Base-by-base conservation (phyloP, 2,329 filamentous ascomycete genomes). In the Fusarium graminum region DNA sequence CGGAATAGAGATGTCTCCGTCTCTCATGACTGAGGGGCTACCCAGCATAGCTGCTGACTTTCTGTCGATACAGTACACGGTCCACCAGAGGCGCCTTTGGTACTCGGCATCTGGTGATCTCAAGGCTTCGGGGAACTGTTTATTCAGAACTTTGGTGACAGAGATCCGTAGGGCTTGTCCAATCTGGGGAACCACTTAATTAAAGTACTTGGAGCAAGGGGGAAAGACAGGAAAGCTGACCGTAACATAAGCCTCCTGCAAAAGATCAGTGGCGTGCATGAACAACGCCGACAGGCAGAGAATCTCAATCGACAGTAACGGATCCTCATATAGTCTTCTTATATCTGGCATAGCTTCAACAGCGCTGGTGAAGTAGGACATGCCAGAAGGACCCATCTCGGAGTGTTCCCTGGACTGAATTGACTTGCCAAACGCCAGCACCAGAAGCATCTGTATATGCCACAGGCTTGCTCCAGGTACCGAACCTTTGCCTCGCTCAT, bases 61-160 rank as follows among this genome's bases (percentile, higher is more conserved):
- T 9, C 67, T 60, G 12, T 70, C 67, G 7, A 70, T 69, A 11
- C 67, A 70, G 36, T 69, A 70, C 5, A 68, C 57, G 11, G 63
- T 63, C 67, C 67, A 70, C 67, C 63, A 70, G 6, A 70, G 51
- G 6, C 54, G 59, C 13, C 67, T 61, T 42, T 54, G 57, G 36
- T 69, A 63, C 52, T 65, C 60, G 4, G 63, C 47, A 26, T 63
- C 63, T 17, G 60, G 29, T 1, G 63, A 63, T 28, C 49, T 63
- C 32, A 65, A 26, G 2, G 50, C 59, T 52, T 69, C 67, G 0
- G 67, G 59, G 22, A 69, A 63, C n/a, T 54, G 41, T 30, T 64
- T 47, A 22, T 69, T 67, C 32, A 69, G 29, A 2, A 60, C 53
- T 30, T 69, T 62, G 10, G 63, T 69, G 4, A 69, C 59, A 7